Percentiles rank a stretch among this genome's conserved stretches.
phyloP scores from a whole-genome alignment of 805 yeast species.

The Candida anglica region DNA sequence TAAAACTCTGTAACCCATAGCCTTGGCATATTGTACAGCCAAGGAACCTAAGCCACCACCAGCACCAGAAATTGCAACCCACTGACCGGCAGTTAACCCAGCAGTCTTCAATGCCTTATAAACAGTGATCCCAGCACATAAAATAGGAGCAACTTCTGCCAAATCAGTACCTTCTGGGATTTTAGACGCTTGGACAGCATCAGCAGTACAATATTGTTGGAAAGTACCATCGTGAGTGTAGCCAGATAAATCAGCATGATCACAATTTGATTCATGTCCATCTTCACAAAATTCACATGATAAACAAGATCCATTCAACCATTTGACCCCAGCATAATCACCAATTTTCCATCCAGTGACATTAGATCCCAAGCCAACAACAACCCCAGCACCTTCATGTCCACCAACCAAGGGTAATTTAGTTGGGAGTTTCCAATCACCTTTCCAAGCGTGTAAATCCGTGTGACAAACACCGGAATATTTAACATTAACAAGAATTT shows the following conservation, averaged over 20 bases:
- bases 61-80: conserved; percentile 77
- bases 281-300: conserved; percentile 71
- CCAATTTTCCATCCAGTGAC: conserved; percentile 73
- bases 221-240: conserved; percentile 88
- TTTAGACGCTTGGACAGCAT: conserved; percentile 80
- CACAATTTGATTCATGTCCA: conserved; percentile 69
- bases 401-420: conserved; percentile 81
- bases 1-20: conserved; percentile 71
- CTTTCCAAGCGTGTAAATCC: conserved; percentile 90
- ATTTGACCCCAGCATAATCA: conserved; percentile 78
- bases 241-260: conserved; percentile 62
- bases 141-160: conserved; percentile 73
- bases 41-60: conserved; percentile 78
- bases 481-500: conserved; percentile 74
- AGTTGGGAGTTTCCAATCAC: conserved; percentile 83
- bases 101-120: conserved; percentile 88
- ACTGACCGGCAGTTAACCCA: conserved; percentile 61
- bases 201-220: conserved; percentile 88
- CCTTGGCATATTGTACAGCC: conserved; percentile 71
- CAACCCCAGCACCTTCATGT: conserved; percentile 87
- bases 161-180: conserved; percentile 73
- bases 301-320: conserved; percentile 77
- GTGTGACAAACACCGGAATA: conserved; percentile 94
- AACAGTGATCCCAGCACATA: conserved; percentile 90
- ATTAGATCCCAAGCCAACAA: conserved; percentile 68